phyloP scores from a whole-genome alignment of 2,329 filamentous ascomycete species.

The Curvularia lunata region DNA sequence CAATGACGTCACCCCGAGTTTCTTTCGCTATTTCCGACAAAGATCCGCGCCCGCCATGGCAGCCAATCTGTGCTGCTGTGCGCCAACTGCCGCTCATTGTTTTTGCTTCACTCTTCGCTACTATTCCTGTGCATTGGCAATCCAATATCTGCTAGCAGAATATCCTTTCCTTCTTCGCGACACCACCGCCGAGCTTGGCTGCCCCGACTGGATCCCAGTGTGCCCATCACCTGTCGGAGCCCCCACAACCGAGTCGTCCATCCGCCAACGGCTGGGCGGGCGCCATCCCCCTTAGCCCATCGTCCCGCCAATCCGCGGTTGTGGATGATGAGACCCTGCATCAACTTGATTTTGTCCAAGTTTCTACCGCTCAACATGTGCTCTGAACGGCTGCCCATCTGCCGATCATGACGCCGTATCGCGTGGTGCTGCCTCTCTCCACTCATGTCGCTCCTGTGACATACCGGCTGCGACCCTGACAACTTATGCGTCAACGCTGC shows the following conservation, averaged over 20 bases:
- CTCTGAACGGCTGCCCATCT: slow-evolving; percentile 17
- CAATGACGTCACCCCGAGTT: slow-evolving; percentile 33
- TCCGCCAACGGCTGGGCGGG: slow-evolving; percentile 28
- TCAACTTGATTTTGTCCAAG: slow-evolving; percentile 30
- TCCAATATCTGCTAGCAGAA: slow-evolving; percentile 16
- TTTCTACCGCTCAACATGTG: slow-evolving; percentile 29
- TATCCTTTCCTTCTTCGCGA: slow-evolving; percentile 19
- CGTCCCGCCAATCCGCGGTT: slow-evolving; percentile 25
- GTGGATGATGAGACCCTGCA: slow-evolving; percentile 35
- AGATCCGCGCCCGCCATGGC: slow-evolving; percentile 10
- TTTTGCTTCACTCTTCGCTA: slow-evolving; percentile 32
- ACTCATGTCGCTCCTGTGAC: slow-evolving; percentile 14
- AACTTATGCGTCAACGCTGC: slow-evolving; percentile 2
- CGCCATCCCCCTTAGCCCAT: slow-evolving; percentile 24
- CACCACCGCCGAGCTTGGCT: slow-evolving; percentile 11
- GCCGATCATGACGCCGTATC: slow-evolving; percentile 44
- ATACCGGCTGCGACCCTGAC: background rate
- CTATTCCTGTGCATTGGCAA: slow-evolving; percentile 8
- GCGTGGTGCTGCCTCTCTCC: slow-evolving; percentile 10
- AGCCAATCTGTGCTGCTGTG: slow-evolving; percentile 3
- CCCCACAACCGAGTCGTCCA: slow-evolving; percentile 28
- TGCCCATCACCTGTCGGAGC: slow-evolving; percentile 25
- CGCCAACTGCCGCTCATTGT: slow-evolving; percentile 14
- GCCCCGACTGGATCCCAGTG: slow-evolving; percentile 18
- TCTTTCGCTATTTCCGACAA: slow-evolving; percentile 3